Percentiles rank a stretch among this genome's conserved stretches.
Conservation (phyloP, 345 rosid genomes). For the Turnera subulata region DNA sequence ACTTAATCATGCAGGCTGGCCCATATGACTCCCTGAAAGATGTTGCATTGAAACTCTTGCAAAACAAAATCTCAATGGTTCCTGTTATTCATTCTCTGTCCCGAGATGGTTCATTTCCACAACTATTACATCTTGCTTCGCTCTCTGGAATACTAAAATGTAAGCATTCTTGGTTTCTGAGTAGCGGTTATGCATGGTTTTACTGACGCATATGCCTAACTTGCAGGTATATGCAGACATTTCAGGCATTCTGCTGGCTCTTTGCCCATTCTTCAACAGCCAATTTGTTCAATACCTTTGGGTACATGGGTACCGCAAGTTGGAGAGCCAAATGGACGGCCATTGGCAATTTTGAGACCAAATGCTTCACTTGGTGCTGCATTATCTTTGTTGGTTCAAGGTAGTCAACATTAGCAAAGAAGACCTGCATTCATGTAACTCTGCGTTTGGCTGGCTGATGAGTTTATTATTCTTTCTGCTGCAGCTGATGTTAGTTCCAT, state of each 20-base stretch:
- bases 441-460: neutral
- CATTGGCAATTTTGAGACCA: constrained; percentile 65
- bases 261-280: constrained; percentile 86
- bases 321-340: constrained; percentile 64
- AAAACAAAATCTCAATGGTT: constrained; percentile 66
- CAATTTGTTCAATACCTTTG: constrained; percentile 67
- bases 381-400: constrained; percentile 65
- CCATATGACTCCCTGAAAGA: constrained; percentile 86
- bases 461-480: constrained; percentile 5
- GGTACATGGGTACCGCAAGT: constrained; percentile 96
- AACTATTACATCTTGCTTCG: constrained; percentile 88
- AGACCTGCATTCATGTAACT: neutral
- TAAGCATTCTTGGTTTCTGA: constrained; percentile 33
- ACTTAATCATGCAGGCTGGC: constrained; percentile 61
- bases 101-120: constrained; percentile 63
- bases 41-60: constrained; percentile 75
- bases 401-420: constrained; percentile 23
- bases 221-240: constrained; percentile 90
- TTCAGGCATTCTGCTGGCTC: constrained; percentile 83
- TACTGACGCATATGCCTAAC: constrained; percentile 23
- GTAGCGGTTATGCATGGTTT: constrained; percentile 10
- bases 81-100: constrained; percentile 61
- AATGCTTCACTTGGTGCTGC: constrained; percentile 73
- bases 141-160: constrained; percentile 89
- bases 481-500: constrained; percentile 93